These are phyloP conservation scores for Cyphellophora europaea DNA, from an alignment of 2,329 filamentous ascomycete species.

Conservation along the genomic window DNA sequence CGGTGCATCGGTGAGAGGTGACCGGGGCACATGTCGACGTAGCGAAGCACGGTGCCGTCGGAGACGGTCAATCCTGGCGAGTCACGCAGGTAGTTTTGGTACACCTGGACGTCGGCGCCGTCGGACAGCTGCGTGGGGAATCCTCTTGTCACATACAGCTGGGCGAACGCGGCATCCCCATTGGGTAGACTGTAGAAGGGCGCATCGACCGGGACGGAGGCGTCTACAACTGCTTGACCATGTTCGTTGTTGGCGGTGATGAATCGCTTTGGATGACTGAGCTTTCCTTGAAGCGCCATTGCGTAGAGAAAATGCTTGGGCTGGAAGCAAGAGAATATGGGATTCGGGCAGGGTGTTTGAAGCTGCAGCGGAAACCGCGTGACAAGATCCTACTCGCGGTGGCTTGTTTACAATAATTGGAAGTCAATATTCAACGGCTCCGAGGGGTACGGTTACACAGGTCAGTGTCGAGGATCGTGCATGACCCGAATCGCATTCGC, in stretches of 20 bases:
- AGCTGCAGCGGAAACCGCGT: too few relatives aligned
- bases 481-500: too few relatives aligned
- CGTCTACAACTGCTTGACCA: constrained; percentile 5
- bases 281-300: too few relatives aligned
- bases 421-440: too few relatives aligned
- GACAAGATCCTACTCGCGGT: too few relatives aligned
- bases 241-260: constrained; percentile 5
- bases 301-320: too few relatives aligned
- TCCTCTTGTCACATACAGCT: constrained; percentile 6
- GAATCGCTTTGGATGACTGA: too few relatives aligned
- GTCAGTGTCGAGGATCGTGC: too few relatives aligned
- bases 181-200: constrained; percentile 3
- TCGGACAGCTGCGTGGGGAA: constrained; percentile 5
- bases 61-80: constrained; percentile 11
- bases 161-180: constrained; percentile 2
- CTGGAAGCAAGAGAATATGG: too few relatives aligned
- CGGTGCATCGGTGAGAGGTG: constrained; percentile 39
- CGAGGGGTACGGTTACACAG: too few relatives aligned
- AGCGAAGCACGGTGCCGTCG: constrained; percentile 11
- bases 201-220: not conserved
- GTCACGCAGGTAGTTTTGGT: constrained; percentile 5
- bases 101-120: constrained; percentile 6
- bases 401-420: too few relatives aligned
- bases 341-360: too few relatives aligned
- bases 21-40: constrained; percentile 37